Conservation (phyloP, 225 moss, liverwort and hornwort species). For the Sphagnum contortum region DNA sequence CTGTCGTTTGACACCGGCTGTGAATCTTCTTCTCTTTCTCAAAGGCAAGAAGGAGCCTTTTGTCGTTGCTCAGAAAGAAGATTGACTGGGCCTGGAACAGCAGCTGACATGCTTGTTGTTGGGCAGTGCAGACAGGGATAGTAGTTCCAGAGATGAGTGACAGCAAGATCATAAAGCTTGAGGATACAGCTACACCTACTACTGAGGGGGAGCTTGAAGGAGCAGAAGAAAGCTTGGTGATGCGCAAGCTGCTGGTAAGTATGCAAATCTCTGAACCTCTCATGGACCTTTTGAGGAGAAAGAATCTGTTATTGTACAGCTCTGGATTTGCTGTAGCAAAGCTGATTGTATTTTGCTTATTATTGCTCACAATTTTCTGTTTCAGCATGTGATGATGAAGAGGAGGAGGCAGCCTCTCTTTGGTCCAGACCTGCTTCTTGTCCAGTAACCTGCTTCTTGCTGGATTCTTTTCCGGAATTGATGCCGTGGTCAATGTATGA, state of each 20-base stretch:
- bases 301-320: neutral
- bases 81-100: neutral
- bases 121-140: conserved; percentile 18
- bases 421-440: neutral
- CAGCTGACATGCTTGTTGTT: conserved; percentile 3
- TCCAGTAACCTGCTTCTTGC: neutral
- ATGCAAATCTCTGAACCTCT: neutral
- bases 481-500: neutral
- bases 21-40: neutral
- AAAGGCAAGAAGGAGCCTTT: neutral
- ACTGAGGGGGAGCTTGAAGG: conserved; percentile 24
- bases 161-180: conserved; percentile 15
- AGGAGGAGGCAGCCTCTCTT: neutral
- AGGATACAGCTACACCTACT: conserved; percentile 5
- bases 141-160: conserved; percentile 14
- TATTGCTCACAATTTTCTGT: neutral
- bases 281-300: neutral
- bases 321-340: too few species aligned
- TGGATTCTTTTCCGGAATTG: neutral
- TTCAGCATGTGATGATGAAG: neutral
- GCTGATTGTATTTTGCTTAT: neutral
- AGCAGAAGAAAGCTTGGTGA: conserved; percentile 75
- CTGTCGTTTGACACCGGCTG: too few species aligned
- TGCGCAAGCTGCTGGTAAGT: conserved; percentile 86
- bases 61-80: neutral